Percentiles rank a stretch among this genome's conserved stretches.
Conservation (phyloP, 2,329 filamentous ascomycete genomes). For the Talaromyces sp. region DNA sequence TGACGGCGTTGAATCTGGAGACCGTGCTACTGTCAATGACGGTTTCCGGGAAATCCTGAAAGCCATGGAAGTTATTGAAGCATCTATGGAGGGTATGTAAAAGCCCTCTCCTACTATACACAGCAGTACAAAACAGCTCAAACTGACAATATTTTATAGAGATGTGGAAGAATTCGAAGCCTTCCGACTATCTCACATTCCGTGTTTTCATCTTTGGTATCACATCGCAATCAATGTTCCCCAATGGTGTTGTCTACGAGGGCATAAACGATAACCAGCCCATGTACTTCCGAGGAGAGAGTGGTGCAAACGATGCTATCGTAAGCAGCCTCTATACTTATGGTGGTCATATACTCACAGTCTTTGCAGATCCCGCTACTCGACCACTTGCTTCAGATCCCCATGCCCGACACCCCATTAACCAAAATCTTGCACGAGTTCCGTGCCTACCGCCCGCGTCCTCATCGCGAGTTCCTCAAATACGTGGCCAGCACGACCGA, state of each 20-base stretch:
- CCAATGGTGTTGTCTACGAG: conserved; percentile 83
- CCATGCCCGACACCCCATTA: conserved; percentile 83
- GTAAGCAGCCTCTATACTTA: conserved; percentile 29
- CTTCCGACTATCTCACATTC: conserved; percentile 79
- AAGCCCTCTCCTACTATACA: not conserved
- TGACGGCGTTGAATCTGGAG: conserved; percentile 46
- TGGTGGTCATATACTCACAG: not conserved
- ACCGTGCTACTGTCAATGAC: conserved; percentile 57
- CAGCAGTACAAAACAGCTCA: not conserved
- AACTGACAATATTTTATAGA: conserved; percentile 31
- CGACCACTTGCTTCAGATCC: conserved; percentile 78
- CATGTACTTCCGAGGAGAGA: conserved; percentile 82
- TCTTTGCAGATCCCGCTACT: conserved; percentile 64
- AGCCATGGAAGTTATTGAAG: conserved; percentile 66
- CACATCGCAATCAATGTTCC: conserved; percentile 90
- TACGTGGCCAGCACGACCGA: conserved; percentile 56
- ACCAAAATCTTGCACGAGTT: conserved; percentile 87
- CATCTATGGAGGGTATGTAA: conserved; percentile 65
- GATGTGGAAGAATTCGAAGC: conserved; percentile 89
- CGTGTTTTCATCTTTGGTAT: conserved; percentile 97
- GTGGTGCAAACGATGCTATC: conserved; percentile 91
- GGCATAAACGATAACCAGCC: conserved; percentile 67
- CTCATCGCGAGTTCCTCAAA: conserved; percentile 79
- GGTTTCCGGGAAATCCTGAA: conserved; percentile 58
- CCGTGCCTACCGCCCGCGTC: conserved; percentile 78